Conservation (phyloP, 179 eudicot species). For the Drosera spatulata region DNA sequence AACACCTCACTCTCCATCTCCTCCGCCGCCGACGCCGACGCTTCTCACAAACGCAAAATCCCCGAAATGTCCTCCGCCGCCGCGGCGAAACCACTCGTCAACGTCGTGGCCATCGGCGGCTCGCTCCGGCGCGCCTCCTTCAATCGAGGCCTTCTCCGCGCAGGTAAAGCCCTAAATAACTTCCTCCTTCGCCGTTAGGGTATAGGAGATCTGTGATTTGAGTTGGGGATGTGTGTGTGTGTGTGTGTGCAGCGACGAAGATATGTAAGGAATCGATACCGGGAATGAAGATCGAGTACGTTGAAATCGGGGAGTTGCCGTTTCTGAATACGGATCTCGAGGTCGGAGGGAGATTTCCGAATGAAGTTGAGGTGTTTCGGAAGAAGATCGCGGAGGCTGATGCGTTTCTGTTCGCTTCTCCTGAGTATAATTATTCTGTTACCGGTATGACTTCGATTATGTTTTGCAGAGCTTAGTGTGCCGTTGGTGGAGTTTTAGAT, state of each 20-base stretch:
- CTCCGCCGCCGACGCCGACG: too few species aligned
- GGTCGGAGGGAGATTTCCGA: conserved; percentile 49
- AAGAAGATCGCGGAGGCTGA: conserved; percentile 60
- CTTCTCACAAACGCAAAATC: too few species aligned
- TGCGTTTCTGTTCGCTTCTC: conserved; percentile 65
- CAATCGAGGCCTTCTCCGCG: conserved; percentile 33
- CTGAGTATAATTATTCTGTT: conserved; percentile 80
- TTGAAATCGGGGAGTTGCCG: conserved; percentile 65
- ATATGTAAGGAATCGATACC: conserved; percentile 34
- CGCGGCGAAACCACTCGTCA: conserved; percentile 10
- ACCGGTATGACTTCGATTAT: conserved; percentile 28
- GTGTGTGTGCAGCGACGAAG: conserved; percentile 33
- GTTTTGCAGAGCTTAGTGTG: too few species aligned
- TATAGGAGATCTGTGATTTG: too few species aligned
- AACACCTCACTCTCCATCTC: too few species aligned
- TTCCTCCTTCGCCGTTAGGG: background rate
- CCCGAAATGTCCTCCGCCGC: conserved; percentile 8
- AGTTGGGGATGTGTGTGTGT: background rate
- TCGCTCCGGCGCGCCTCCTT: conserved; percentile 32
- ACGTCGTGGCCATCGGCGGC: conserved; percentile 31
- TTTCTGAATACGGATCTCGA: conserved; percentile 79
- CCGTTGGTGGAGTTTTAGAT: too few species aligned
- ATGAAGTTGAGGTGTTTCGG: conserved; percentile 63
- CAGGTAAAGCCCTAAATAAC: conserved; percentile 8
- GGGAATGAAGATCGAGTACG: conserved; percentile 43